Percentiles rank a stretch among this genome's conserved stretches.
These are phyloP conservation scores for Tephrocybe sp. DNA, from an alignment of 768 basidiomycete species.

Conservation along the genomic window DNA sequence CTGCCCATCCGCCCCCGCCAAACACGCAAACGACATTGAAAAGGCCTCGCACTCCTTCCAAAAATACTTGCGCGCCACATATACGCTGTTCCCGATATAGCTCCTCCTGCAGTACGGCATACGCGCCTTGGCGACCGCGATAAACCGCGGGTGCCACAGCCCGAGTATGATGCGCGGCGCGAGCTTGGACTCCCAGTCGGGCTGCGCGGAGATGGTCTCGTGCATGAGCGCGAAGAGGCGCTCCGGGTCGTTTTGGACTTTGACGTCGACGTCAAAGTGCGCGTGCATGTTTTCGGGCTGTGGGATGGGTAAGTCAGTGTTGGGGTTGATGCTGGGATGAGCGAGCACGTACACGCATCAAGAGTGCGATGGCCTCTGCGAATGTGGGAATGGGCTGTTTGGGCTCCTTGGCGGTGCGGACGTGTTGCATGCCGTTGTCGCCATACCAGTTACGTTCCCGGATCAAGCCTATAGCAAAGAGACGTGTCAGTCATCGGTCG, in stretches of 20 bases:
- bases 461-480: conserved; percentile 75
- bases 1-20: conserved; percentile 73
- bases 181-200: conserved; percentile 69
- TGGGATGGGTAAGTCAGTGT: neutral
- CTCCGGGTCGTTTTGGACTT: conserved; percentile 87
- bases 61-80: conserved; percentile 81
- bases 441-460: conserved; percentile 73
- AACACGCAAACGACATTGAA: conserved; percentile 72
- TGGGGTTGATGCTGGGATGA: conserved; percentile 3
- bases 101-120: conserved; percentile 84
- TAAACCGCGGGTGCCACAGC: conserved; percentile 90
- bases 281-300: conserved; percentile 76
- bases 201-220: conserved; percentile 56
- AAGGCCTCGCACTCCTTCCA: conserved; percentile 87
- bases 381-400: conserved; percentile 94
- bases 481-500: no score
- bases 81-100: conserved; percentile 75
- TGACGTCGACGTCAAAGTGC: conserved; percentile 89
- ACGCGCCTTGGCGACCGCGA: conserved; percentile 67
- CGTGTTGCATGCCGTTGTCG: conserved; percentile 64
- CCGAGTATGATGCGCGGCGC: conserved; percentile 81
- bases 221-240: conserved; percentile 83
- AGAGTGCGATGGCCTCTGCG: conserved; percentile 68
- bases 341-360: conserved; percentile 62
- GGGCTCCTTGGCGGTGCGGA: conserved; percentile 76